phyloP scores from a whole-genome alignment of 805 yeast genomes.

The Suhomyces prunicola region DNA sequence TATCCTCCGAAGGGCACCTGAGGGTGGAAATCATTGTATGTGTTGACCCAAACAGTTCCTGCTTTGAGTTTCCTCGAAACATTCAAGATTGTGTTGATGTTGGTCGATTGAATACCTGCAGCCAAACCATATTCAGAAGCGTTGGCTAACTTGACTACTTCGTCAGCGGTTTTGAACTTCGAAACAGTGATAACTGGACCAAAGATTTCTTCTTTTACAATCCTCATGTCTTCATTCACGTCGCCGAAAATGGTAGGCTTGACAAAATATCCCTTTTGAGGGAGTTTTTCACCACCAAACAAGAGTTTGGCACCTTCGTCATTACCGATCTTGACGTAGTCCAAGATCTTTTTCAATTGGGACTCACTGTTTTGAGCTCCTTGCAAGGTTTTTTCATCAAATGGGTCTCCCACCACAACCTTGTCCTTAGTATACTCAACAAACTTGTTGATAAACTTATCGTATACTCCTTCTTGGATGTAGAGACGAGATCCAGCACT shows the following conservation, averaged over 20 bases:
- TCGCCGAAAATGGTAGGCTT: slow-evolving; percentile 76
- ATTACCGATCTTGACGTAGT: slow-evolving; percentile 41
- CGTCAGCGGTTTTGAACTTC: slow-evolving; percentile 62
- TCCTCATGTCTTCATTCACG: slow-evolving; percentile 59
- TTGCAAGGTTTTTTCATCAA: slow-evolving; percentile 42
- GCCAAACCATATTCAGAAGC: slow-evolving; percentile 75
- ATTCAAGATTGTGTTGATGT: slow-evolving; percentile 60
- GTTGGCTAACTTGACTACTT: slow-evolving; percentile 67
- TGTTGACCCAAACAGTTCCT: slow-evolving; percentile 47
- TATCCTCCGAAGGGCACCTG: slow-evolving; percentile 42
- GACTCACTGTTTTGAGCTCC: slow-evolving; percentile 61
- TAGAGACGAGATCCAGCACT: slow-evolving; percentile 62
- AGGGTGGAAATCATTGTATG: slow-evolving; percentile 40
- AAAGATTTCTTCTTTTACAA: slow-evolving; percentile 78
- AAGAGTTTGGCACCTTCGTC: slow-evolving; percentile 42
- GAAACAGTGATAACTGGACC: slow-evolving; percentile 79
- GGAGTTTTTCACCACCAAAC: slow-evolving; percentile 39
- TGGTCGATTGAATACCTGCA: slow-evolving; percentile 71
- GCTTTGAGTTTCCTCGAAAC: slow-evolving; percentile 50
- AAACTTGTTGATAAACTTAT: slow-evolving; percentile 46
- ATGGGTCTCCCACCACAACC: slow-evolving; percentile 51
- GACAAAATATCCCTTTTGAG: slow-evolving; percentile 60
- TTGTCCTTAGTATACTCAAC: slow-evolving; percentile 46
- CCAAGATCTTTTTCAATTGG: slow-evolving; percentile 50
- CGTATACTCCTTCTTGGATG: slow-evolving; percentile 55